Evolutionary conservation across 331 rosid genomes (phyloP), one percentile per base, ranked within the genome.

Genomic region (Ulmus americana): DNA sequence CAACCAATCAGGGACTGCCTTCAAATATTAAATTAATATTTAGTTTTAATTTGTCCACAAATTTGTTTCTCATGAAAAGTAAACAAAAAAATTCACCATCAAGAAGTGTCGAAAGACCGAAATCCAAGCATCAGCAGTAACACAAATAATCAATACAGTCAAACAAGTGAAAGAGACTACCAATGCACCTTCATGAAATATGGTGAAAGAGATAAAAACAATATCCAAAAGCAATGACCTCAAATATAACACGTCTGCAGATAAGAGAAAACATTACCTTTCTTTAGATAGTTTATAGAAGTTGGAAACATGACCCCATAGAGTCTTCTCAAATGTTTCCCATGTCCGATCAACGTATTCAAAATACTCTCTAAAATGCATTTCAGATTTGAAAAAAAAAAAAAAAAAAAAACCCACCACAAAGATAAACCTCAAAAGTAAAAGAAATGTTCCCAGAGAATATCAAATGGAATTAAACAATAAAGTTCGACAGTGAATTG

Each of bases 271-370:
- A 65, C 55, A 72, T 58, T 76, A 94, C 97, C 99, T 94, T 84
- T 94, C 95, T 75, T 87, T 94, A 63, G 97, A 87, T 64, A 85
- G 97, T 74, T 94, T 90, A 71, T 85, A 90, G 74, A 85, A 85
- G 86, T 94, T 94, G 74, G 86, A 76, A 74, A 94, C 11, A 61
- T 90, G 99, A 53, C 79, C 87, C 99, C 99, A 94, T 56, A 94
- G 81, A 28, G 91, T 84, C 86, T 80, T 94, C 85, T 94, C 99
- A 85, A 94, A 94, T 69, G 85, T 87, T 78, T 94, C 99, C 99
- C 99, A 90, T 7, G 95, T 85, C 72, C 43, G 84, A 70, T 94
- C 99, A 35, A 94, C 97, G 44, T 94, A 97, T 85, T 94, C 97
- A 77, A 90, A 94, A 83, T 94, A 90, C 79, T 83, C 95, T 66